A percentile compares a stretch with the other conserved stretches of the same genome.
Conservation (phyloP, 2,329 filamentous ascomycete species). For the Ophiostoma piceae region DNA sequence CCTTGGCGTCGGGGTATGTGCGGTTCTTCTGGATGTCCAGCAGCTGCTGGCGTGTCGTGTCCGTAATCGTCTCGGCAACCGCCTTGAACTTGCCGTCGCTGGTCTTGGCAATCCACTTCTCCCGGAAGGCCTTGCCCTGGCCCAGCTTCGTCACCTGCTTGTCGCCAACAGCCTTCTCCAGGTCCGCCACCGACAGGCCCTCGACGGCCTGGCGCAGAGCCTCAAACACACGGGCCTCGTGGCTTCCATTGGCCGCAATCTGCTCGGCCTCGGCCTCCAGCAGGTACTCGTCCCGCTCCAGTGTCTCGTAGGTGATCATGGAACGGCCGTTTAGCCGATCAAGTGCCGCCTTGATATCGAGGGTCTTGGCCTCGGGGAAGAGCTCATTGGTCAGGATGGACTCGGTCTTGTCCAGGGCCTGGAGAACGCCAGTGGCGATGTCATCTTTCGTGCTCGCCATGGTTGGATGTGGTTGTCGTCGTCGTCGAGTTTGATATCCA, state of each 20-base stretch:
- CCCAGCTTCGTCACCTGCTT: slow-evolving; percentile 74
- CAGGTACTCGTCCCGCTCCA: slow-evolving; percentile 70
- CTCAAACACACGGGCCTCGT: slow-evolving; percentile 77
- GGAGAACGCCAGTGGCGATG: slow-evolving; percentile 60
- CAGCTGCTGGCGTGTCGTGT: slow-evolving; percentile 72
- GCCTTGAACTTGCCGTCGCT: slow-evolving; percentile 50
- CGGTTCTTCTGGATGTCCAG: slow-evolving; percentile 64
- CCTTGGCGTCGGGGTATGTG: slow-evolving; percentile 64
- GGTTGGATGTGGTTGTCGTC: slow-evolving; percentile 17
- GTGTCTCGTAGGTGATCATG: slow-evolving; percentile 81
- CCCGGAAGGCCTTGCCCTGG: slow-evolving; percentile 89
- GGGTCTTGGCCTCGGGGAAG: slow-evolving; percentile 62
- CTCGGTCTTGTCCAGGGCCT: slow-evolving; percentile 57
- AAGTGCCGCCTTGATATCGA: slow-evolving; percentile 75
- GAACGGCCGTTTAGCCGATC: slow-evolving; percentile 78
- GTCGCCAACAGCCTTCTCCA: slow-evolving; percentile 64
- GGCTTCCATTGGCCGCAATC: slow-evolving; percentile 69
- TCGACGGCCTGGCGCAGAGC: slow-evolving; percentile 66
- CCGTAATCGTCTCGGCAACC: slow-evolving; percentile 66
- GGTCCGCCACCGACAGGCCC: slow-evolving; percentile 72
- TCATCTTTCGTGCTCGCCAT: slow-evolving; percentile 42
- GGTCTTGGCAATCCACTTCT: slow-evolving; percentile 63
- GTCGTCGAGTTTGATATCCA: slow-evolving; percentile 21
- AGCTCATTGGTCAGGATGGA: slow-evolving; percentile 63
- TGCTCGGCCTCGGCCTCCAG: slow-evolving; percentile 70